A percentile compares a stretch with the other conserved stretches of the same genome.
Evolutionary conservation across 352 stramenopile genomes (phyloP).

Genomic region (Blastocystis sp.): DNA sequence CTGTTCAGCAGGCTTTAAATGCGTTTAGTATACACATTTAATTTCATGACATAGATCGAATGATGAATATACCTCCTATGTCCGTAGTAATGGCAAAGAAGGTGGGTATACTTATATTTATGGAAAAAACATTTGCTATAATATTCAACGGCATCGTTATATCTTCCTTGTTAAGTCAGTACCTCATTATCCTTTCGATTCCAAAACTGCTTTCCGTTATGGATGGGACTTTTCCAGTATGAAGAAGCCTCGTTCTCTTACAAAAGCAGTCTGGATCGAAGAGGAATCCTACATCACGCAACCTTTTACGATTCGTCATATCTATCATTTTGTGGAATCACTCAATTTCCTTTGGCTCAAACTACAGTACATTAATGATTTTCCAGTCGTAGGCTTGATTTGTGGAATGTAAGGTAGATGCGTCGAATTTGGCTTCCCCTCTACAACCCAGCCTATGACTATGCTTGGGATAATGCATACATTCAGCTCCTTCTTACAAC

Average conservation of each 20-base stretch:
- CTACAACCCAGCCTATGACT: neutral
- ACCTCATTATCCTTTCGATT: neutral
- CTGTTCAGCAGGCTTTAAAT: neutral
- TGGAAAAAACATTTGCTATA: slow-evolving; percentile 53
- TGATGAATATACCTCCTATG: slow-evolving; percentile 9
- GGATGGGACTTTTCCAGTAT: neutral
- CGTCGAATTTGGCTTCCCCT: slow-evolving; percentile 11
- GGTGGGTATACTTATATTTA: slow-evolving; percentile 8
- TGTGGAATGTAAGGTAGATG: neutral
- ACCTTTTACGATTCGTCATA: slow-evolving; percentile 22
- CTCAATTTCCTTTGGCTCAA: slow-evolving; percentile 48
- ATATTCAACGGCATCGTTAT: neutral
- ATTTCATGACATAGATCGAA: neutral
- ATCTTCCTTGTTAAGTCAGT: neutral
- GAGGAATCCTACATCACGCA: slow-evolving; percentile 16
- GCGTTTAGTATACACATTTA: neutral
- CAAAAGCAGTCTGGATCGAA: neutral
- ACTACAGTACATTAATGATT: neutral
- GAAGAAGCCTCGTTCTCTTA: neutral
- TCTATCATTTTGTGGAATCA: slow-evolving; percentile 41
- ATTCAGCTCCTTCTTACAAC: neutral
- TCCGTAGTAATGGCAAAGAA: neutral
- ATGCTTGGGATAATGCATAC: slow-evolving; percentile 2
- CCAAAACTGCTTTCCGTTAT: neutral
- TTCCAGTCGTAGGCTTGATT: neutral